Evolutionary conservation across 2,329 filamentous ascomycete genomes (phyloP).

Genomic region (Paecilomyces dactylethromorphus): DNA sequence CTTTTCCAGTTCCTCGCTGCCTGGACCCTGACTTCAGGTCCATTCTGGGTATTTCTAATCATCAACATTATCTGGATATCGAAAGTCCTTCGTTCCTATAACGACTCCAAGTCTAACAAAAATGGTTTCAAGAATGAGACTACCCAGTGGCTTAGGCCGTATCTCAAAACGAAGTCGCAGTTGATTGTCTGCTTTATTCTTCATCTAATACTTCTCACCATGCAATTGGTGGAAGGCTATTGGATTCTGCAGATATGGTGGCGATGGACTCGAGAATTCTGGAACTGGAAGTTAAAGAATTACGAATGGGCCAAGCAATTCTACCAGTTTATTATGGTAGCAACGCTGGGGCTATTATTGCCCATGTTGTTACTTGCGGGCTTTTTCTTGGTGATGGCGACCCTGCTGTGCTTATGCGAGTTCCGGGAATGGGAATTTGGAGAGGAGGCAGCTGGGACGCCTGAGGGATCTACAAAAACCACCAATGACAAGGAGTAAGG

Average conservation of each 20-base stretch:
- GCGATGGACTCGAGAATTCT: not conserved
- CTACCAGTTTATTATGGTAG: not conserved
- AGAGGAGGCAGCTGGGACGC: not conserved
- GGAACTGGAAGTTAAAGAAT: not conserved
- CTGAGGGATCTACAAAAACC: not conserved
- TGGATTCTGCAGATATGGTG: not conserved
- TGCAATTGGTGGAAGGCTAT: not conserved
- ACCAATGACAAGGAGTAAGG: not conserved
- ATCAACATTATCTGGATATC: not conserved
- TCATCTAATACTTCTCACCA: not conserved
- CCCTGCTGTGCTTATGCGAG: not conserved
- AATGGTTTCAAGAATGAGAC: not conserved
- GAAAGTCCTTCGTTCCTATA: not conserved
- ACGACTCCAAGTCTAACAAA: not conserved
- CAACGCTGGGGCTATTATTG: not conserved
- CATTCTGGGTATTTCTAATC: not conserved
- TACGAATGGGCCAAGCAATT: not conserved
- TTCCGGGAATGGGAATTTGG: not conserved
- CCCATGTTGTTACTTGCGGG: not conserved
- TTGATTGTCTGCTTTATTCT: not conserved
- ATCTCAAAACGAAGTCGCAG: not conserved
- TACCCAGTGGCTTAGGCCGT: not conserved
- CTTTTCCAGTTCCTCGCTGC: not conserved
- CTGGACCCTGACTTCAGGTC: not conserved
- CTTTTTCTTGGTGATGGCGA: not conserved